Evolutionary conservation across 345 rosid species (phyloP), one percentile per base, ranked within the genome.

Genomic region (Pistacia atlantica): DNA sequence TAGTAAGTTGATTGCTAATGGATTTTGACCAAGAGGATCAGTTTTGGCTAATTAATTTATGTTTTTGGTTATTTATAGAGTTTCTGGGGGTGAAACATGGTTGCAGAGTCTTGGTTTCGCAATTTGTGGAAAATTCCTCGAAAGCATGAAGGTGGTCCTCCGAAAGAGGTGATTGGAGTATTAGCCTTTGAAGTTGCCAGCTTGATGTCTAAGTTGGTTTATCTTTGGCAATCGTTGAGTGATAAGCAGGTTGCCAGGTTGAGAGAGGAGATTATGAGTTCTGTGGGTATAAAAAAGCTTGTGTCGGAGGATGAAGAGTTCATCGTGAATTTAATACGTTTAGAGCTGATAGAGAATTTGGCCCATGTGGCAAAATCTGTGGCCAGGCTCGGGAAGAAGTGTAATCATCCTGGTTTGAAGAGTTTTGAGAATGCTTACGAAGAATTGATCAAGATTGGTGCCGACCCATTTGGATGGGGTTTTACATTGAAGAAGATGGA

Each of bases 91-190:
- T 75, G 72, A 86, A 74, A 45, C 83, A 93, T 91, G 97, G 97
- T 91, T 62, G 92, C 87, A 0, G 99, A 91, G 75, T 88, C 93
- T 54, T 96, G 99, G 99, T 91, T 96, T 82, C 99, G 93, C 71
- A 81, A 80, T 78, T 78, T 93, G 58, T 93, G 91, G 98, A 91
- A 80, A 78, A 80, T 83, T 14, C 84, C 95, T 6, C 85, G 88
- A 82, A 96, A 83, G 83, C 88, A 75, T 68, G 86, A 89, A 4
- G 83, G 86, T 2, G 84, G 83, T 72, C 78, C 86, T 35, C 90
- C 87, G 78, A 94, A 94, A 78, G 87, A 54, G 35, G 81, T 85
- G 54, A 84, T 97, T 17, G 98, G 92, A 16, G 97, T 97, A 58
- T 78, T 94, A 78, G 97, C 97, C 1, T 92, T 92, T 60, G 98